Conservation (phyloP, 139 green algal genomes). For the Chlamydomonas asymmetrica region DNA sequence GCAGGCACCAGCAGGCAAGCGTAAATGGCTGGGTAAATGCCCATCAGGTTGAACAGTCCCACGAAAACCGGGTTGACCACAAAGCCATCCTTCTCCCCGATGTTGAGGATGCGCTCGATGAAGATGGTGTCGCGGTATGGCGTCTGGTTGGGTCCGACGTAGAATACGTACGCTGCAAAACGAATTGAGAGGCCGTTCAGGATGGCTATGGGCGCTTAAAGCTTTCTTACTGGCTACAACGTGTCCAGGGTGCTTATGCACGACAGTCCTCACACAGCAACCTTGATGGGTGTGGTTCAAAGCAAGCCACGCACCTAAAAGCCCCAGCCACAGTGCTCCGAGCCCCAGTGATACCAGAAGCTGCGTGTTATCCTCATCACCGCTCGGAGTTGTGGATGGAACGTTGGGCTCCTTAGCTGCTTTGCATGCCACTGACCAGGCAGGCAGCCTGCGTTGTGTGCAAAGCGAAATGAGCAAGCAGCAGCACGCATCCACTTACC, state of each 20-base stretch:
- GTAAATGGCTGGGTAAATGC: constrained; percentile 77
- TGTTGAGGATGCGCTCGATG: constrained; percentile 63
- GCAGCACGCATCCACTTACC: too few relatives aligned
- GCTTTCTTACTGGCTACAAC: not conserved
- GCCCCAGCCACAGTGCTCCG: constrained; percentile 21
- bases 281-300: not conserved
- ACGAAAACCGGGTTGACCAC: constrained; percentile 39
- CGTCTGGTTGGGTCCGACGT: constrained; percentile 80
- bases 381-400: too few relatives aligned
- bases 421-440: too few relatives aligned
- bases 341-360: constrained; percentile 29
- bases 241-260: not conserved
- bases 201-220: not conserved
- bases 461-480: too few relatives aligned
- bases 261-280: not conserved
- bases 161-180: constrained; percentile 65
- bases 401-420: too few relatives aligned
- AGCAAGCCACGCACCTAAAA: constrained; percentile 2
- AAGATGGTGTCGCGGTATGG: constrained; percentile 70
- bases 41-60: constrained; percentile 79
- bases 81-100: constrained; percentile 47
- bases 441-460: too few relatives aligned
- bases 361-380: constrained; percentile 19
- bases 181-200: not conserved
- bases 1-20: constrained; percentile 71